Base-by-base conservation (phyloP, 2,329 filamentous ascomycete genomes). In the Aspergillus candidus region DNA sequence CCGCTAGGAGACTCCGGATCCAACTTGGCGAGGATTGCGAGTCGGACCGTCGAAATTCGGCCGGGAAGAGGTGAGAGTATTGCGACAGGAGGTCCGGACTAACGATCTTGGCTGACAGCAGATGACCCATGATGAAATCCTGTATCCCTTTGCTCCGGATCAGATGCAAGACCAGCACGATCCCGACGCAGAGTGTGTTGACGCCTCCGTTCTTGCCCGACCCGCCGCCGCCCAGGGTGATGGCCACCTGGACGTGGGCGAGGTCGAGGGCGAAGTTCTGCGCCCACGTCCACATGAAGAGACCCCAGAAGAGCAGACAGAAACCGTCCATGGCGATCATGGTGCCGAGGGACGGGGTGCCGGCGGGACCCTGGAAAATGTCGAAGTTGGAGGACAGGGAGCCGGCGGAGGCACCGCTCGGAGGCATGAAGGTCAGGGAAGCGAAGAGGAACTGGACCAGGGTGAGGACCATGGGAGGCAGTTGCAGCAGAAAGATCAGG, bases 371-470 rank as follows among this genome's bases (percentile, higher is more conserved):
- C 63, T 94, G 88, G 62, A 96, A 90, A 57, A 96, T 87, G 64
- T 96, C 90, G 66, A 86, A 88, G 58, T 95, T 80, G 60, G 87
- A 93, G 51, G 89, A 76, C 44, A 85, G 72, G 40, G 79, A 78
- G 52, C 86, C 85, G 48, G 88, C 83, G 61, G 85, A 85, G 41
- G 83, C 84, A 47, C 83, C 87, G 52, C 84, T 80, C 13, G 88
- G 86, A 36, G 89, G 87, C 51, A 95, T 88, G 63, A 96, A 94
- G 38, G 90, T 96, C 62, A 96, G 78, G 53, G 89, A 84, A 55
- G 91, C 89, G 70, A 96, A 97, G 54, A 95, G 79, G 62, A 89
- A 84, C 68, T 96, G 94, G 59, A 95, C 88, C 65, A 88, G 76
- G 52, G 89, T 91, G 59, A 96, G 78, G 46, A 91, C 83, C 59